Base-by-base conservation (phyloP, 2,329 filamentous ascomycete genomes). In the Alternaria sp. region DNA sequence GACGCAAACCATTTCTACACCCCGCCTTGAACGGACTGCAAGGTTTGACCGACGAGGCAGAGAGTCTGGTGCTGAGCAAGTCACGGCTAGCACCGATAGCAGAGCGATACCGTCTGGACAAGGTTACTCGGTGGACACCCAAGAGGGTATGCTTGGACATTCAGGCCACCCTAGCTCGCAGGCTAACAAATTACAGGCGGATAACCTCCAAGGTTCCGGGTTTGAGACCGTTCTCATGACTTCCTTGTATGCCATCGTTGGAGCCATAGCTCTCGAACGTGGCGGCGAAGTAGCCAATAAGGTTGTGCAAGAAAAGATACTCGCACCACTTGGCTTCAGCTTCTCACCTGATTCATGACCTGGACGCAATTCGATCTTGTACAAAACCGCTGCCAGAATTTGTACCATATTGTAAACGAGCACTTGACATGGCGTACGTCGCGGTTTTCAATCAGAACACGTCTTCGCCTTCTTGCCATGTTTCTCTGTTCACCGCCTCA, bases 71-170 rank as follows among this genome's bases (percentile, higher is more conserved):
- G 4, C 81, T 91, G 49, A 83, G 86, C 55, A 88, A 89, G 73
- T 80, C 84, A 42, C 87, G 89, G 71, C 73, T 98, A 59, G 84
- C 88, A 33, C 80, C 80, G 54, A 77, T 99, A 60, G 94, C 90
- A 13, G 78, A 84, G 37, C 84, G 86, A 28, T 88, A 92, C 58
- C 90, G 92, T 0, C 74, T 99, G 71, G 79, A 86, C 57, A 84
- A 86, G 37, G 91, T 97, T 24, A 80, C 97, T 66, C 84, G 95
- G 79, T 98, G 95, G 95, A 91, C 90, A 78, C 95, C 95, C 28
- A 87, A 86, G 80, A 84, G 90, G 81, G 93, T 96, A 82, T 73
- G 86, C 76, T 26, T 36, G 14, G 23, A 51, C 24, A 13, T 45
- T n/a, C 8, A 9, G 11, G 17, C 23, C 6, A 31, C 3, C 8